A percentile compares a stretch with the other conserved stretches of the same genome.
Conservation (phyloP, 108 stramenopile species). For the Nannochloropsis gaditana region DNA sequence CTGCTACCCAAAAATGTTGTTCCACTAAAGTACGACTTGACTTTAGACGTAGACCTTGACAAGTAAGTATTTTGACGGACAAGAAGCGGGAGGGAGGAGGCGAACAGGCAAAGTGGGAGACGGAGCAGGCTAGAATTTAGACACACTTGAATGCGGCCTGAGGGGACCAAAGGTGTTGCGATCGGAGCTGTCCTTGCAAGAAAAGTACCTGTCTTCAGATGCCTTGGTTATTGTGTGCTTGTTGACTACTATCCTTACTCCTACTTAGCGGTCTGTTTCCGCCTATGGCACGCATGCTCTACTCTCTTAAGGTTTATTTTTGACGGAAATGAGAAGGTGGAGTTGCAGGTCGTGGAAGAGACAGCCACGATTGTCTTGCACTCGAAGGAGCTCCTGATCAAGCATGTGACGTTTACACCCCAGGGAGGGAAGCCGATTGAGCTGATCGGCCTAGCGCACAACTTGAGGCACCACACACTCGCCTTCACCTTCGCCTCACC, state of each 20-base stretch:
- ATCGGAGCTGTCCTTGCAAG: no score
- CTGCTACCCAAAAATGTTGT: constrained; percentile 33
- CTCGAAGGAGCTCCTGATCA: constrained; percentile 74
- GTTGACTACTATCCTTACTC: no score
- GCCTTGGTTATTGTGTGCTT: no score
- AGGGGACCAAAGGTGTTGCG: no score
- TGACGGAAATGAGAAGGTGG: constrained; percentile 59
- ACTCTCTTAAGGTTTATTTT: constrained; percentile 60
- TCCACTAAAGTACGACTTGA: constrained; percentile 64
- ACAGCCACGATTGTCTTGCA: constrained; percentile 67
- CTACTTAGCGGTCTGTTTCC: no score
- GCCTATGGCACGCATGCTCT: no score
- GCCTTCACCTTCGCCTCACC: constrained; percentile 57
- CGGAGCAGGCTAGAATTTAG: background rate
- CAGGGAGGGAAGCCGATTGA: constrained; percentile 10
- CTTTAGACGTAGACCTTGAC: constrained; percentile 68
- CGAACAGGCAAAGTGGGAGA: background rate
- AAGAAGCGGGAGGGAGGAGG: no score
- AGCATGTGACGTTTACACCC: constrained; percentile 55
- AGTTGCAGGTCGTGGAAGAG: constrained; percentile 38
- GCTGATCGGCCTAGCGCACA: constrained; percentile 57
- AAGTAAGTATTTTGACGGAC: constrained; percentile 16
- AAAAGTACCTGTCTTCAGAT: no score
- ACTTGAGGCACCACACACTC: constrained; percentile 66
- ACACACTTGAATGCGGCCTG: no score